These are phyloP conservation scores for Leishmania lainsoni DNA, from an alignment of 208 protist species.

Conservation along the genomic window DNA sequence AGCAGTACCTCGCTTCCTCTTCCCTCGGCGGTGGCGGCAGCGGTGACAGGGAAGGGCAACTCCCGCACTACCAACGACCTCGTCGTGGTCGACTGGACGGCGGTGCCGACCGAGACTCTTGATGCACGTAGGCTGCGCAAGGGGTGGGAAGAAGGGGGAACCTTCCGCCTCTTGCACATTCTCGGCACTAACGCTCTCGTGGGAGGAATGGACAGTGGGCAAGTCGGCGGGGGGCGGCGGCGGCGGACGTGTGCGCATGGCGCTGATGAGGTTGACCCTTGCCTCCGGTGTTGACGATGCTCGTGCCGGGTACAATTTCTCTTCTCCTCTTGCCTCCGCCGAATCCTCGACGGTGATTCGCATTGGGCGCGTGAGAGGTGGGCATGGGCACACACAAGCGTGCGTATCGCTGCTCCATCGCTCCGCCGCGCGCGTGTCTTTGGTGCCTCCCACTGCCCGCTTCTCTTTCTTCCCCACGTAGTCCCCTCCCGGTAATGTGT, in stretches of 20 bases:
- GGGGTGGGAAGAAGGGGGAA: too few species aligned
- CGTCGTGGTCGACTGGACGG: neutral
- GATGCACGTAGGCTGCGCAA: neutral
- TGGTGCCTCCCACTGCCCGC: too few species aligned
- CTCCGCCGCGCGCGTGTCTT: too few species aligned
- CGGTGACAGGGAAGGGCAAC: neutral
- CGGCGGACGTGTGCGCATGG: neutral
- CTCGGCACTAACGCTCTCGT: neutral
- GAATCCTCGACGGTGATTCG: too few species aligned
- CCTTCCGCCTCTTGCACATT: neutral
- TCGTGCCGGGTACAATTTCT: too few species aligned
- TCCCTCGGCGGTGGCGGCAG: neutral
- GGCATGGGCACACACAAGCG: too few species aligned
- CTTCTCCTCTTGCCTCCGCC: too few species aligned
- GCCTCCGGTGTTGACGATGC: too few species aligned
- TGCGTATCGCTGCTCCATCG: neutral
- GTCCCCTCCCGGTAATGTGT: too few species aligned
- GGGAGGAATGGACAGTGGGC: neutral
- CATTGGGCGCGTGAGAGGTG: too few species aligned
- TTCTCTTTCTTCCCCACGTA: too few species aligned
- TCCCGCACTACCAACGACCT: neutral
- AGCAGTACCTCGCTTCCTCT: slow-evolving; percentile 31
- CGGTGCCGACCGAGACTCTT: neutral
- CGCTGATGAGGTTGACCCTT: too few species aligned
- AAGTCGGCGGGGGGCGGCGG: neutral